phyloP scores from a whole-genome alignment of 495 filamentous ascomycete genomes.

The Aspergillus panamensis region DNA sequence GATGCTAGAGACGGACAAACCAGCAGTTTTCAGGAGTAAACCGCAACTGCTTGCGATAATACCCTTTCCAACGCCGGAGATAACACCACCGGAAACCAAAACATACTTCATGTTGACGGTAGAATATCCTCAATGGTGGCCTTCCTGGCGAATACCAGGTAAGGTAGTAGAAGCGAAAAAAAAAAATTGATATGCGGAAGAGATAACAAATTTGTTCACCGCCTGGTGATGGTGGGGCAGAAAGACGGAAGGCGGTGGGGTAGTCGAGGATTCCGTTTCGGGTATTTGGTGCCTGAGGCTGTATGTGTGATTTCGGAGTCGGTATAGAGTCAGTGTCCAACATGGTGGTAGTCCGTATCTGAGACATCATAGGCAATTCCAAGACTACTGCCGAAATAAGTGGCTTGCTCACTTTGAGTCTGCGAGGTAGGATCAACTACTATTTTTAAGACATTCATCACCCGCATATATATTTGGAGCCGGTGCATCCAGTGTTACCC shows the following conservation, averaged over 20 bases:
- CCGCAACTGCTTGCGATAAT: constrained; percentile 66
- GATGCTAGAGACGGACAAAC: constrained; percentile 58
- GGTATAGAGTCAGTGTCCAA: neutral
- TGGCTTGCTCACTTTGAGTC: too few relatives aligned
- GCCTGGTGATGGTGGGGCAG: neutral
- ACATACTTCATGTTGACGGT: constrained; percentile 72
- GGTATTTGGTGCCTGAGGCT: neutral
- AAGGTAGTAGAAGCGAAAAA: constrained; percentile 21
- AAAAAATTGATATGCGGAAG: constrained; percentile 16
- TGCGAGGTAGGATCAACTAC: too few relatives aligned
- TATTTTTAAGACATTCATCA: too few relatives aligned
- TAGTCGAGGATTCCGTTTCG: neutral
- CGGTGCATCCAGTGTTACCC: too few relatives aligned
- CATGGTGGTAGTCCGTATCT: neutral
- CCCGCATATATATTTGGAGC: too few relatives aligned
- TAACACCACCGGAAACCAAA: constrained; percentile 78
- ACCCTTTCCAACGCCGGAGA: constrained; percentile 80
- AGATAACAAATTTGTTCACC: constrained; percentile 14
- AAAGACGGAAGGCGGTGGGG: neutral
- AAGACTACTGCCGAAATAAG: neutral
- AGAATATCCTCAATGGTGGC: constrained; percentile 15
- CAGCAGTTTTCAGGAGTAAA: constrained; percentile 78
- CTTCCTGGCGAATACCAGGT: constrained; percentile 24
- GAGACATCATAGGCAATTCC: neutral
- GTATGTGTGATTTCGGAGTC: neutral